phyloP scores from a whole-genome alignment of 352 stramenopile genomes.

The Phytophthora multivora region DNA sequence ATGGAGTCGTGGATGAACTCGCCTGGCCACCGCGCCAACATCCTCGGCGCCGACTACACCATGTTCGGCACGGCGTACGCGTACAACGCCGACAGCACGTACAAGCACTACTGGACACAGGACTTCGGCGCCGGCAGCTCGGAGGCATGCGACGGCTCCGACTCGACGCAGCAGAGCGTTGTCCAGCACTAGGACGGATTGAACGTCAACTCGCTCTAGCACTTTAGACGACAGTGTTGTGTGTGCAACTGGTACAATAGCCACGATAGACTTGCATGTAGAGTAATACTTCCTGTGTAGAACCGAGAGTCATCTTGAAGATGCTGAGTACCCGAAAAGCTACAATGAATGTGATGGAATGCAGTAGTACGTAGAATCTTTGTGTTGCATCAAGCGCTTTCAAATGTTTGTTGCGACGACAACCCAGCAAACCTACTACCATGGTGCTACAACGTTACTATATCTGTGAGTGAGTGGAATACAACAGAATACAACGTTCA shows the following conservation, averaged over 20 bases:
- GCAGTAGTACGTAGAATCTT: too few species aligned
- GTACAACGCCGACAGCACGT: conserved; percentile 23
- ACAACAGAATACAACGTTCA: too few species aligned
- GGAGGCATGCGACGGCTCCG: conserved; percentile 33
- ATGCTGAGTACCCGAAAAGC: neutral
- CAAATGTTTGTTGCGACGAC: too few species aligned
- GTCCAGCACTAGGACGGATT: conserved; percentile 11
- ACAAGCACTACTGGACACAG: conserved; percentile 56
- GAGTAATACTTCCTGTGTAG: neutral
- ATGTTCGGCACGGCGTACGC: conserved; percentile 43
- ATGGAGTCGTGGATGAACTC: conserved; percentile 42
- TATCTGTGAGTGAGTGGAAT: too few species aligned
- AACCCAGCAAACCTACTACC: too few species aligned
- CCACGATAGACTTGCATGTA: neutral
- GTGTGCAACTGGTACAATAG: neutral
- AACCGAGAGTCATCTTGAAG: conserved; percentile 1
- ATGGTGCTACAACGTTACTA: too few species aligned
- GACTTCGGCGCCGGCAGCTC: conserved; percentile 38
- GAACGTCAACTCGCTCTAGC: neutral
- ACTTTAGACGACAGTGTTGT: neutral
- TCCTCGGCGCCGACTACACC: conserved; percentile 32
- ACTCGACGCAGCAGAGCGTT: neutral
- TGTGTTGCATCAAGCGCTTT: neutral
- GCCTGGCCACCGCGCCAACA: conserved; percentile 23
- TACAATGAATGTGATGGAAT: conserved; percentile 2